Evolutionary conservation across 306 rosid species (phyloP).

Genomic region (Castanopsis chinensis): DNA sequence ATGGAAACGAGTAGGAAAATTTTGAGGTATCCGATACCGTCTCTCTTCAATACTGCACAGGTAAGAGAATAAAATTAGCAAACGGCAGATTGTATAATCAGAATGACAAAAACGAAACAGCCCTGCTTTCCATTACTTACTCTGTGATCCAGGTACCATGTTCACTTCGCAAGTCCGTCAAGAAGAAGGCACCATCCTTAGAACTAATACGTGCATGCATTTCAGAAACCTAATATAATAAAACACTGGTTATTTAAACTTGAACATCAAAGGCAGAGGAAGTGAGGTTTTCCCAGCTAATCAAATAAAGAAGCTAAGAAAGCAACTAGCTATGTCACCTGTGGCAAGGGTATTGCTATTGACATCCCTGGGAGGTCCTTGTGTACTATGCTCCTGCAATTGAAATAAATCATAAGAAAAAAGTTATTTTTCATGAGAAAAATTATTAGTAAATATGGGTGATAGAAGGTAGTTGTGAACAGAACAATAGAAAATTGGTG

Average conservation of each 20-base stretch:
- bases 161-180: conserved; percentile 72
- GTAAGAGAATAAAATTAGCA: neutral
- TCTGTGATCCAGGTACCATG: conserved; percentile 83
- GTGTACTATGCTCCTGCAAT: conserved; percentile 45
- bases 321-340: conserved; percentile 40
- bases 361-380: conserved; percentile 44
- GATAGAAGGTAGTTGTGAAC: conserved; percentile 3
- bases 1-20: conserved; percentile 60
- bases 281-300: neutral
- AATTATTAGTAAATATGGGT: neutral
- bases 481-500: neutral
- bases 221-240: conserved; percentile 57
- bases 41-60: conserved; percentile 70
- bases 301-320: neutral
- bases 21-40: conserved; percentile 49
- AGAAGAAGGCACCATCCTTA: conserved; percentile 73
- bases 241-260: conserved; percentile 10
- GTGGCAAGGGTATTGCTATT: conserved; percentile 48
- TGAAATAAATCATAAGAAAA: conserved; percentile 16
- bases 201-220: conserved; percentile 65
- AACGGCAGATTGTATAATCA: neutral
- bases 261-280: neutral
- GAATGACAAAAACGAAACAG: neutral
- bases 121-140: conserved; percentile 46
- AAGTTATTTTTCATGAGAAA: neutral